Base-by-base conservation (phyloP, 2,329 filamentous ascomycete genomes). In the Colletotrichum neosansevieriae region DNA sequence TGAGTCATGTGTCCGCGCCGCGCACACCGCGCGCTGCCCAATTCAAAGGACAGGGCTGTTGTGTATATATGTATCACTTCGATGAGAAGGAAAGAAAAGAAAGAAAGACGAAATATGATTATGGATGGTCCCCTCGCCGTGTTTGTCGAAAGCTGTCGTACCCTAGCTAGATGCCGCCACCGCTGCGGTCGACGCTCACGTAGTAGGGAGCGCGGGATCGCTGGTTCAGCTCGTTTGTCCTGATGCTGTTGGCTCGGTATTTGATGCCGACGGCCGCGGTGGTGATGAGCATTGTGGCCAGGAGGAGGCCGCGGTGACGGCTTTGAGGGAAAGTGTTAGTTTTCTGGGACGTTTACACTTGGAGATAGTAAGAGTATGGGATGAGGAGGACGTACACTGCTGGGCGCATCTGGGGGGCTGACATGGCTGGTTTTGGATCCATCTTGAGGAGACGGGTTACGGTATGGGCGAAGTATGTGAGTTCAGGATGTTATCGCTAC, bases 151-250 rank as follows among this genome's bases (percentile, higher is more conserved):
- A 29, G 29, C 6, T 29, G 29, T n/a, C 50, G 50, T 54, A 32
- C 29, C n/a, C 12, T 36, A 24, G 29, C 73, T 69, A 84, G 45
- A 84, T 75, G 0, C 82, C 82, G 1, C 82, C 82, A 3, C 85
- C 85, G 72, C 84, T 86, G 24, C 85, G 81, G 62, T 86, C 84
- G 63, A 86, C 84, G 63, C 79, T 83, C 63, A 86, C 84, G 74
- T 86, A 84, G 57, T 81, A 78, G 4, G 75, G 73, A 42, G 76
- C 75, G 64, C 71, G 71, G 34, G 75, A 77, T 73, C 77, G 78
- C 76, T 84, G 82, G 44, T 79, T 79, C 36, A 76, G 67, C 71
- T 85, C 83, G 76, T 85, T 85, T 63, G 77, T 75, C 44, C 74
- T 76, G 32, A 83, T 70, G 4, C 77, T 75, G 34, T 75, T 70